Conservation (phyloP, 2,329 filamentous ascomycete genomes). For the Arthrinium puccinioides region DNA sequence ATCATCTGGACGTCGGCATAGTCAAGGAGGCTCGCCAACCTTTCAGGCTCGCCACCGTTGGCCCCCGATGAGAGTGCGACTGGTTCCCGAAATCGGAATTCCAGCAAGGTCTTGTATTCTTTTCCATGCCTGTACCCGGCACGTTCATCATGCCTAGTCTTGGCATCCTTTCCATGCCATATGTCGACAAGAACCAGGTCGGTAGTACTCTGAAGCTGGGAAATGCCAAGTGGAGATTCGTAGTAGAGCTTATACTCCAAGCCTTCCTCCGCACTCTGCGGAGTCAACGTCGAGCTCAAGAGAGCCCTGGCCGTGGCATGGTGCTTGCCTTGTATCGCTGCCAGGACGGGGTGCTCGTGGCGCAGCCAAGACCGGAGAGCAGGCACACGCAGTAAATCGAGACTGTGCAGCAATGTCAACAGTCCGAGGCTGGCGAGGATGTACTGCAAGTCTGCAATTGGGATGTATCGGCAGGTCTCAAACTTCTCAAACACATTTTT, state of each 20-base stretch:
- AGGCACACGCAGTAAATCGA: neutral
- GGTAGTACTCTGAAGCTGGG: too few relatives aligned
- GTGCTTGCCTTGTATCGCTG: neutral
- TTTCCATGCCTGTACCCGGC: too few relatives aligned
- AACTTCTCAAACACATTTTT: constrained; percentile 6
- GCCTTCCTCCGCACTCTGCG: neutral
- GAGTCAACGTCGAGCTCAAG: neutral
- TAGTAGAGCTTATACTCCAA: neutral
- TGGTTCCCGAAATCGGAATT: too few relatives aligned
- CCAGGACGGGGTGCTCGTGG: neutral
- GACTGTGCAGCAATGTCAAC: neutral
- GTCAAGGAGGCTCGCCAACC: too few relatives aligned
- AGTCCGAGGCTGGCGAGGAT: constrained; percentile 7
- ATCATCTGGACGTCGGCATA: too few relatives aligned
- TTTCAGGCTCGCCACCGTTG: too few relatives aligned
- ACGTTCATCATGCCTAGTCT: too few relatives aligned
- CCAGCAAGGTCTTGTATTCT: too few relatives aligned
- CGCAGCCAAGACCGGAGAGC: neutral
- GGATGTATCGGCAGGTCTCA: constrained; percentile 3
- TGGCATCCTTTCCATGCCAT: too few relatives aligned
- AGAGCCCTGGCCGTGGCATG: neutral
- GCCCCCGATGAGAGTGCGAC: too few relatives aligned
- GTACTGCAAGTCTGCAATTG: constrained; percentile 7
- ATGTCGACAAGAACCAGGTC: too few relatives aligned
- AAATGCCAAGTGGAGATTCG: too few relatives aligned